Conservation (phyloP, 768 basidiomycete genomes). For the Phanerochaete sordida region DNA sequence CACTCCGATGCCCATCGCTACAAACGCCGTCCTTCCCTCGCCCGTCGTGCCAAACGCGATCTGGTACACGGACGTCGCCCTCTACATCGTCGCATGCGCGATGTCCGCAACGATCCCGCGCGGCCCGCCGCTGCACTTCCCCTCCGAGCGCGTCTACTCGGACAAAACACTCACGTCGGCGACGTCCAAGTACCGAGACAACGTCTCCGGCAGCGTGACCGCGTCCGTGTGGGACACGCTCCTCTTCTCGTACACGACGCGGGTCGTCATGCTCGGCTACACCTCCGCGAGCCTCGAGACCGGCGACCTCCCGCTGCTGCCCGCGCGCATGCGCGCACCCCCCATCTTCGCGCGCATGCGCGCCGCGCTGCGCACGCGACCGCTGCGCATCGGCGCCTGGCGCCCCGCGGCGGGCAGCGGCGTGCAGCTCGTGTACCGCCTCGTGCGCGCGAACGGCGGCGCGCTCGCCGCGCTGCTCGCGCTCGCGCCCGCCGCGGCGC, state of each 20-base stretch:
- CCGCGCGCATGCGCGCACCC: constrained; percentile 65
- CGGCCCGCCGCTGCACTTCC: constrained; percentile 75
- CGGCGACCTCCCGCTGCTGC: constrained; percentile 82
- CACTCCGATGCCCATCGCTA: constrained; percentile 31
- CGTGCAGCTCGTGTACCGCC: constrained; percentile 57
- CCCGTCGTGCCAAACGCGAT: constrained; percentile 27
- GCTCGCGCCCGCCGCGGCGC: constrained; percentile 55
- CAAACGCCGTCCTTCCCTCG: constrained; percentile 10
- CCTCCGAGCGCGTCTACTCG: constrained; percentile 70
- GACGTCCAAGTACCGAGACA: constrained; percentile 64
- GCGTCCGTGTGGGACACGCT: constrained; percentile 59
- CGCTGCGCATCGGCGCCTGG: constrained; percentile 55
- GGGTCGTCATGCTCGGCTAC: constrained; percentile 83
- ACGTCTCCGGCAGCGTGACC: constrained; percentile 67
- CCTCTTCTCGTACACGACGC: constrained; percentile 84
- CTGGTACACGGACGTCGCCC: constrained; percentile 50
- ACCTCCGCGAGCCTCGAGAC: constrained; percentile 73
- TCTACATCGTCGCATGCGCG: constrained; percentile 45
- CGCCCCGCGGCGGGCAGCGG: constrained; percentile 55
- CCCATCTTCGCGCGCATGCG: constrained; percentile 66
- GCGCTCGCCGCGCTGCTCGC: constrained; percentile 38
- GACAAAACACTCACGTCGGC: constrained; percentile 58
- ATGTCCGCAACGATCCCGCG: constrained; percentile 51
- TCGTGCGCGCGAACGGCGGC: constrained; percentile 53
- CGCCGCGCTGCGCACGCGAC: constrained; percentile 44